Evolutionary conservation across 306 rosid species (phyloP).

Genomic region (Styphnolobium japonicum): DNA sequence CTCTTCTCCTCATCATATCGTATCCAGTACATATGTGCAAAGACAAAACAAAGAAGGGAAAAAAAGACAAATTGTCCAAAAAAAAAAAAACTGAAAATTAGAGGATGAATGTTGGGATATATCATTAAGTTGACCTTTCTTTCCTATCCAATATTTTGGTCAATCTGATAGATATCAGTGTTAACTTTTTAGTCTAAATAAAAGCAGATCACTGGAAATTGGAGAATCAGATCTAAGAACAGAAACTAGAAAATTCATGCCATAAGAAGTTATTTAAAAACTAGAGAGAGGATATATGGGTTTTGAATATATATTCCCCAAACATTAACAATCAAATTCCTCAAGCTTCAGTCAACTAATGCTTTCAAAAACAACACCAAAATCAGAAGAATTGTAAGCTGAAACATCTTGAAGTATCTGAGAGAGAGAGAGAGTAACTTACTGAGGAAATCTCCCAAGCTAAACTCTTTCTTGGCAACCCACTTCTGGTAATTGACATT

Average conservation of each 20-base stretch:
- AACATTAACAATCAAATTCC: neutral
- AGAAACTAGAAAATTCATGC: neutral
- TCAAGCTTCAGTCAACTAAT: neutral
- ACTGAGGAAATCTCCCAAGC: constrained; percentile 93
- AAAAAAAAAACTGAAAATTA: neutral
- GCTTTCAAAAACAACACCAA: neutral
- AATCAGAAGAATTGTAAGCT: neutral
- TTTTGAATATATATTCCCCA: neutral
- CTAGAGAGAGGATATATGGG: neutral
- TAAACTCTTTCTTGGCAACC: constrained; percentile 60
- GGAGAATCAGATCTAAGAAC: constrained; percentile 13
- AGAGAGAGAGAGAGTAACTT: no score
- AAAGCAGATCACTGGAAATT: neutral
- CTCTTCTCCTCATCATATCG: neutral
- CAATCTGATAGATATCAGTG: neutral
- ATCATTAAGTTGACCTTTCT: neutral
- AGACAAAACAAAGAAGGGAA: neutral
- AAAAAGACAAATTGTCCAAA: neutral
- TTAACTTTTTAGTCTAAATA: neutral
- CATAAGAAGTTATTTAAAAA: neutral
- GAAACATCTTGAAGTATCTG: neutral
- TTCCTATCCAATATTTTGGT: neutral
- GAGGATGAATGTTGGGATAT: neutral
- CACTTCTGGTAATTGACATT: constrained; percentile 68
- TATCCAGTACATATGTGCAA: neutral